phyloP scores from a whole-genome alignment of 2,329 filamentous ascomycete genomes.

The Coniella lustricola region DNA sequence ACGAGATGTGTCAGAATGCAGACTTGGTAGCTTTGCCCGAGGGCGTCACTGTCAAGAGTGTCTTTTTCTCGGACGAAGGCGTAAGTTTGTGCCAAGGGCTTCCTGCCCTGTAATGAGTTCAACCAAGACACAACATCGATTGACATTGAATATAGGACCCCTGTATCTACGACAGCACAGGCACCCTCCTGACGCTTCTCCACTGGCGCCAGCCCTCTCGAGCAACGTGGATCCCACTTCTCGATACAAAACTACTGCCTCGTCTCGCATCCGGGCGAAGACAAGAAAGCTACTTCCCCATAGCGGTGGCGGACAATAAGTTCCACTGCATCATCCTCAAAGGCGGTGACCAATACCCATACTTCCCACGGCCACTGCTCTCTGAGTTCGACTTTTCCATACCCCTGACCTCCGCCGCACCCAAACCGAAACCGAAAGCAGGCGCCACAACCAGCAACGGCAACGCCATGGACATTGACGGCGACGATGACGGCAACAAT shows the following conservation, averaged over 20 bases:
- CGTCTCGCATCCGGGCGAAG: conserved; percentile 81
- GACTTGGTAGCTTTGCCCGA: conserved; percentile 81
- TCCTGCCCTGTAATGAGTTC: not conserved
- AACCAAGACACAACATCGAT: not conserved
- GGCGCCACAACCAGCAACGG: conserved; percentile 24
- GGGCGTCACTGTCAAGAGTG: conserved; percentile 64
- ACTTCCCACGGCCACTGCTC: conserved; percentile 82
- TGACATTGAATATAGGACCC: conserved; percentile 57
- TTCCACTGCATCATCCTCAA: conserved; percentile 99
- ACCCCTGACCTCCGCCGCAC: conserved; percentile 54
- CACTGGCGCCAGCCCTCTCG: conserved; percentile 85
- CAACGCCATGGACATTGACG: conserved; percentile 28
- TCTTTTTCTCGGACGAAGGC: conserved; percentile 91
- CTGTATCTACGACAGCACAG: conserved; percentile 90
- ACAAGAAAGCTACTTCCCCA: conserved; percentile 87
- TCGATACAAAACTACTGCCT: conserved; percentile 79
- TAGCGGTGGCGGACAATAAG: conserved; percentile 82
- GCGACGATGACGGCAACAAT: conserved; percentile 27
- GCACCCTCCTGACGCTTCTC: conserved; percentile 77
- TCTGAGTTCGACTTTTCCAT: conserved; percentile 91
- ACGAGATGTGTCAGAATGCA: conserved; percentile 90
- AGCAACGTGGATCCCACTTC: conserved; percentile 83
- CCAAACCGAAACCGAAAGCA: conserved; percentile 22
- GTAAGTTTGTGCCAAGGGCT: conserved; percentile 39
- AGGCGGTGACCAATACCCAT: conserved; percentile 85